Conservation (phyloP, 2,329 filamentous ascomycete species). For the Zymoseptoria crescenta region DNA sequence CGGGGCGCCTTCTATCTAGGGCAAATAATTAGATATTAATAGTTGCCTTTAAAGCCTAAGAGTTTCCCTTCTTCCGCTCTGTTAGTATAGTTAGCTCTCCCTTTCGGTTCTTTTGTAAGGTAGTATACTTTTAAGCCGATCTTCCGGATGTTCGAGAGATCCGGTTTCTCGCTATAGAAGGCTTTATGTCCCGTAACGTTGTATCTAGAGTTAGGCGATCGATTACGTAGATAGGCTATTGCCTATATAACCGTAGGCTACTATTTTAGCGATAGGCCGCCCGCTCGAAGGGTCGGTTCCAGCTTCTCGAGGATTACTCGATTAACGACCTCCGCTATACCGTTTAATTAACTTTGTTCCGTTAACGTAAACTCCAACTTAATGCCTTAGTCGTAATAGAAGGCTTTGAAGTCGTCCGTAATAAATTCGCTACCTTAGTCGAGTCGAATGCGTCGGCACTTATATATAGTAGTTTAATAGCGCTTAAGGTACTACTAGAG, state of each 20-base stretch:
- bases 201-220: not conserved
- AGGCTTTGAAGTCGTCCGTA: no score
- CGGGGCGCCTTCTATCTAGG: no score
- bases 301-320: not conserved
- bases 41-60: not conserved
- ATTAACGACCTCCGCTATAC: not conserved
- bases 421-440: no score
- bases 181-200: not conserved
- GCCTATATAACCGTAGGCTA: not conserved
- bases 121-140: not conserved
- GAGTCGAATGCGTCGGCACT: no score
- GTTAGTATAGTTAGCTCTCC: not conserved
- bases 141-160: not conserved
- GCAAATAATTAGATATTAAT: no score
- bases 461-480: not conserved
- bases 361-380: not conserved
- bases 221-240: not conserved
- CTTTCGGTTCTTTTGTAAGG: not conserved
- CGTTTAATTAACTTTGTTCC: not conserved
- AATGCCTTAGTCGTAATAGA: no score
- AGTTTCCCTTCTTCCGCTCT: not conserved
- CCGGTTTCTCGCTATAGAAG: not conserved
- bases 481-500: not conserved
- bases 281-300: not conserved
- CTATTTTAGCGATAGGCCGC: not conserved